Evolutionary conservation across 345 rosid species (phyloP), one percentile per base, ranked within the genome.

Genomic region (Cochlearia excelsa): DNA sequence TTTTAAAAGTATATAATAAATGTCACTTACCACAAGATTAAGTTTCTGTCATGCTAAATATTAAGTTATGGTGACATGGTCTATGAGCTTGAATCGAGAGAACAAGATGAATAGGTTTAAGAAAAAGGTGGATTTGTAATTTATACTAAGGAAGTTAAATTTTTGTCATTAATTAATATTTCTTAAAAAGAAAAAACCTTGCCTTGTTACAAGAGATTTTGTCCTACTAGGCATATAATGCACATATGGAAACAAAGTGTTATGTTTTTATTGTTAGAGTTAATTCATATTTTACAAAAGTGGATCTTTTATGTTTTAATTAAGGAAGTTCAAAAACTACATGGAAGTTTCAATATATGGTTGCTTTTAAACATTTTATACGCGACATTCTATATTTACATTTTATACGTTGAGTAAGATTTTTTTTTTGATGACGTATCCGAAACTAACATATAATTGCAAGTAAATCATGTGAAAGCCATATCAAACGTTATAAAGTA

Each of bases 321-420:
- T 26, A 53, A 8, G 57, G 43, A 26, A 35, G n/a, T 23, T 1
- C 8, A 53, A 16, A 34, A 23, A 26, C 2, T 26, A 26, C 23
- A 53, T 35, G 57, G 57, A 53, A 53, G 26, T n/a, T 23, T 1
- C 8, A 35, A 53, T 53, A 53, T 53, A 53, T 9, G 57, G 1
- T 53, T 23, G 57, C 30, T 0, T 3, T 53, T n/a, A 6, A 26
- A 26, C 16, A 23, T 53, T 53, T 30, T 43, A 28, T 27, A 33
- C 7, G 30, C 43, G 7, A n/a, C n/a, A n/a, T n/a, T n/a, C n/a
- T n/a, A n/a, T n/a, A n/a, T n/a, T n/a, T n/a, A n/a, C n/a, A n/a
- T n/a, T n/a, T n/a, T n/a, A n/a, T n/a, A n/a, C n/a, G n/a, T n/a
- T n/a, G n/a, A n/a, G n/a, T n/a, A n/a, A n/a, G n/a, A n/a, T n/a